phyloP scores from a whole-genome alignment of 208 protist genomes.

The Acanthamoeba rhysodes region DNA sequence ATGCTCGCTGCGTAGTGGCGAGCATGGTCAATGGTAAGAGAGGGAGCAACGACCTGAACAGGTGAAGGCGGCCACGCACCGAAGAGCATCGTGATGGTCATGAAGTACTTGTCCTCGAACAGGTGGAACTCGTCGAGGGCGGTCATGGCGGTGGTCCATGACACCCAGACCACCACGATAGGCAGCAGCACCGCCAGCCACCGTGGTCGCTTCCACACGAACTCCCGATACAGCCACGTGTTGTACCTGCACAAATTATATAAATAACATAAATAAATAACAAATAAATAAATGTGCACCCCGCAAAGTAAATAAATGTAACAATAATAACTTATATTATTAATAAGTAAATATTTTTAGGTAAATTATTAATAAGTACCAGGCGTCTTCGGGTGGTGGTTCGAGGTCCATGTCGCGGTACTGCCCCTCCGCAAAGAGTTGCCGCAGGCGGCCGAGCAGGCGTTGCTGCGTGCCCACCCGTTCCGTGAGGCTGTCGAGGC shows the following conservation, averaged over 20 bases:
- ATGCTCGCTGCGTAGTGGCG: conserved; percentile 36
- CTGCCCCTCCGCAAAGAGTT: conserved; percentile 64
- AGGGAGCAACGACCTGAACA: neutral
- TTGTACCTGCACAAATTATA: conserved; percentile 25
- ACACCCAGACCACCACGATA: conserved; percentile 65
- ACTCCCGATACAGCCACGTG: conserved; percentile 49
- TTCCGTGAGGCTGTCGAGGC: conserved; percentile 19
- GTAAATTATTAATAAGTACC: conserved; percentile 30
- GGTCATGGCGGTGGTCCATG: conserved; percentile 35
- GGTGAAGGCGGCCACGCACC: neutral
- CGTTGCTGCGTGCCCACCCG: conserved; percentile 4
- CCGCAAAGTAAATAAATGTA: no score
- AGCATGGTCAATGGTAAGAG: neutral
- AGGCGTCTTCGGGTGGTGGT: conserved; percentile 22
- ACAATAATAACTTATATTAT: no score
- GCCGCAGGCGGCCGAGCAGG: neutral
- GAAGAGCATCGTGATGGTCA: conserved; percentile 78
- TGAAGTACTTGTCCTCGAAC: conserved; percentile 72
- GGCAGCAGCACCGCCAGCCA: conserved; percentile 62
- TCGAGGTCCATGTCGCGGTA: conserved; percentile 53
- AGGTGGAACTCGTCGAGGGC: conserved; percentile 30
- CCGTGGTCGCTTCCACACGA: conserved; percentile 45
- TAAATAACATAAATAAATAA: neutral
- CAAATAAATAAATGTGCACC: neutral
- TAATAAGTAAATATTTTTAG: neutral